A percentile compares a stretch with the other conserved stretches of the same genome.
These are phyloP conservation scores for Podaxis sp. DNA, from an alignment of 768 basidiomycete species.

Conservation along the genomic window DNA sequence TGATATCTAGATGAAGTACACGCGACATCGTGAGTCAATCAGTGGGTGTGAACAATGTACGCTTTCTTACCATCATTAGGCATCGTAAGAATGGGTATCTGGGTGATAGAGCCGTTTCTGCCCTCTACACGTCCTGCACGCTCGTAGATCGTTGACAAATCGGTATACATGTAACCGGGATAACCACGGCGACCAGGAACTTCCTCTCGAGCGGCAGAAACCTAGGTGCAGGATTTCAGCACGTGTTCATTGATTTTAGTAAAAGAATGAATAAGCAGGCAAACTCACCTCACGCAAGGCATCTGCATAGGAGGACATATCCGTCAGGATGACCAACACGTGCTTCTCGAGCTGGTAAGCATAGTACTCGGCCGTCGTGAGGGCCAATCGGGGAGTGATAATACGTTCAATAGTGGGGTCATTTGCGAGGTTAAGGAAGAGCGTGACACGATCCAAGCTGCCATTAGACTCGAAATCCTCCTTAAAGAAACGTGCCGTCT, in stretches of 20 bases:
- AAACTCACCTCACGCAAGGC: constrained; percentile 83
- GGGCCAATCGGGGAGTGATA: constrained; percentile 95
- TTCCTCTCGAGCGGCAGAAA: constrained; percentile 98
- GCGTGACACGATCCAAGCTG: constrained; percentile 92
- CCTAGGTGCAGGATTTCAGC: constrained; percentile 40
- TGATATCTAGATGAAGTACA: constrained; percentile 73
- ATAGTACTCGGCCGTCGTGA: constrained; percentile 99
- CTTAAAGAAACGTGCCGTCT: constrained; percentile 99
- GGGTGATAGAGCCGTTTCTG: constrained; percentile 98
- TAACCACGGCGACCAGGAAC: constrained; percentile 99
- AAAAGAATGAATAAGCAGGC: constrained; percentile 13
- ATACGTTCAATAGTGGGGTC: constrained; percentile 99
- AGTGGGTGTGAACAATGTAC: constrained; percentile 17
- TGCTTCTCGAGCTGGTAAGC: constrained; percentile 99
- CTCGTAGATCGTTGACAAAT: constrained; percentile 99
- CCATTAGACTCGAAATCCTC: constrained; percentile 99
- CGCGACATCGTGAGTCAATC: constrained; percentile 12
- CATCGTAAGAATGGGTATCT: constrained; percentile 99
- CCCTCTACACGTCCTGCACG: constrained; percentile 98
- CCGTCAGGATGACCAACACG: constrained; percentile 97
- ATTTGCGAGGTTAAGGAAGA: constrained; percentile 98
- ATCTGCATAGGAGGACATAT: constrained; percentile 98
- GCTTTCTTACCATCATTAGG: constrained; percentile 87
- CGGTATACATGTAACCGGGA: constrained; percentile 98
- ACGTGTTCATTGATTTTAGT: constrained; percentile 18